Base-by-base conservation (phyloP, 306 rosid genomes). In the Fagus crenata region DNA sequence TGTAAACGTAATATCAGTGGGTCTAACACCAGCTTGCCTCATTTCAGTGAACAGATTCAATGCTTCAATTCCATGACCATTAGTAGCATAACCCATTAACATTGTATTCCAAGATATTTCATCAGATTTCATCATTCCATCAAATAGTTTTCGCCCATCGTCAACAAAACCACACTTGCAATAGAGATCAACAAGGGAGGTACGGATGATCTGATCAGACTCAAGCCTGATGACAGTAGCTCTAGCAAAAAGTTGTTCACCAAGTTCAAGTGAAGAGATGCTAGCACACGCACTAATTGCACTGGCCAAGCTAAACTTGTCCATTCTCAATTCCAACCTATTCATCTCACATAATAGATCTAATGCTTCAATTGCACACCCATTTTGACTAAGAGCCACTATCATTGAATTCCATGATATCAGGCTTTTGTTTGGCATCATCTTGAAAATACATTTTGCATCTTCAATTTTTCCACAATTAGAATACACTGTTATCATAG, bases 371-470 rank as follows among this genome's bases (percentile, higher is more conserved):
- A 83, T 22, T 0, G 93, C 90, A 79, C 80, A 82, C 1, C 88
- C 91, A 71, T 90, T 92, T 84, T 92, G 89, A 49, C 90, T 75
- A 17, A 89, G 89, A 68, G 93, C 93, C 9, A 80, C 93, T 4
- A 90, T 68, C 72, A 92, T 86, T 43, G 97, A 90, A 75, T 93
- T 93, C 97, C 97, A 93, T 15, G 97, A 89, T 86, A 93, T 84
- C 61, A 89, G 58, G 43, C 93, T 90, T 81, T 77, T 93, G 60
- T 65, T 69, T 35, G 88, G 76, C 87, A 93, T 93, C 32, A 76
- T 59, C 74, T 73, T 46, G 72, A 93, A 93, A 76, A 89, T 72
- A 73, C 67, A 64, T 78, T 85, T 87, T 1, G 98, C 98, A 35
- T 93, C 96, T 82, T 88, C 89, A 4, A 93, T 78, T 84, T 88